A percentile compares a stretch with the other conserved stretches of the same genome.
Conservation (phyloP, 164 flowering plant genomes). For the Protea cynaroides region DNA sequence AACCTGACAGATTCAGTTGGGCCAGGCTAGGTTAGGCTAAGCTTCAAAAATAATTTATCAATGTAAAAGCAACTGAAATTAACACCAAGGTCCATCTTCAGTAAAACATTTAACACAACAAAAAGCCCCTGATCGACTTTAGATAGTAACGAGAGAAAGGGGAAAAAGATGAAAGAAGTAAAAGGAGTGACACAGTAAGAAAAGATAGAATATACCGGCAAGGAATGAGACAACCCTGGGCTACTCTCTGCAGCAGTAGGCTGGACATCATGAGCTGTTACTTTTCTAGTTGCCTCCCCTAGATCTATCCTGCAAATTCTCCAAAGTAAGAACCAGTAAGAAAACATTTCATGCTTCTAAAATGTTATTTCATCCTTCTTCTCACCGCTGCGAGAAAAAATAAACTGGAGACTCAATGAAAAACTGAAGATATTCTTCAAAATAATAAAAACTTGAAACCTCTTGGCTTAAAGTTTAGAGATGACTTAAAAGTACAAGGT, state of each 20-base stretch:
- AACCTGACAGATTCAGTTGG: too few species aligned
- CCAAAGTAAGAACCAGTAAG: not conserved
- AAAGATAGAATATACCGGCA: constrained; percentile 27
- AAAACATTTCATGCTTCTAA: not conserved
- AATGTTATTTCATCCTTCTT: not conserved
- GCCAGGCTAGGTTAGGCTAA: too few species aligned
- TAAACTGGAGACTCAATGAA: too few species aligned
- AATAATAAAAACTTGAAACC: too few species aligned
- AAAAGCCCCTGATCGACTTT: not conserved
- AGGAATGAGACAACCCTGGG: constrained; percentile 19
- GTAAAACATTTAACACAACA: too few species aligned
- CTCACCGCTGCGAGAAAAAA: not conserved
- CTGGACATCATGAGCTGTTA: constrained; percentile 14
- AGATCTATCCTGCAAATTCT: constrained; percentile 43
- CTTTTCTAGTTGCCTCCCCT: constrained; percentile 26
- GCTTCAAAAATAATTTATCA: too few species aligned
- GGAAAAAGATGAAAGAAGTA: not conserved
- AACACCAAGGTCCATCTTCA: too few species aligned
- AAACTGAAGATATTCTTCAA: too few species aligned
- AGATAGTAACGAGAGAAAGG: not conserved
- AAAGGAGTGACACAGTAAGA: not conserved
- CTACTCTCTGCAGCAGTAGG: constrained; percentile 22
- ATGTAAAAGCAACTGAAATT: too few species aligned
- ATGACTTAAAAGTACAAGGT: not conserved
- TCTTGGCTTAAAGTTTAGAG: too few species aligned